A percentile compares a stretch with the other conserved stretches of the same genome.
Evolutionary conservation across 1,139 yeast genomes (phyloP).

Genomic region (Geotrichum phurueaensis): DNA sequence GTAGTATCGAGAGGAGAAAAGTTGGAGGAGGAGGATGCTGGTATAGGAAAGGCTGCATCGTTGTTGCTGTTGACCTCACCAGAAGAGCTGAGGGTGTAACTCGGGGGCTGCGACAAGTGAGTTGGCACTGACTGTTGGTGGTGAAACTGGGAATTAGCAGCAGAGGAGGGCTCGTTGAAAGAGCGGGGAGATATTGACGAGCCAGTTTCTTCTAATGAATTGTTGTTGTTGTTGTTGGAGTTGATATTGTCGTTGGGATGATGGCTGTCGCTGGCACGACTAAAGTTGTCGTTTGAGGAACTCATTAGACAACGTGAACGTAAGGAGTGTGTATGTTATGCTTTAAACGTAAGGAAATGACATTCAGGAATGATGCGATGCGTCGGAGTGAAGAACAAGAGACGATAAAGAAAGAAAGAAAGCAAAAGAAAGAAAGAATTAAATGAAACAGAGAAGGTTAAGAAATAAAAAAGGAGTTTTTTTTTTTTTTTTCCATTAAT

Average conservation of each 20-base stretch:
- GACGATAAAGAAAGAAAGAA: neutral
- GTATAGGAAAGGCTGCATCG: neutral
- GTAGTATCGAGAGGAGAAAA: conserved; percentile 21
- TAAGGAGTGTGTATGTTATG: neutral
- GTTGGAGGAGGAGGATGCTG: conserved; percentile 1
- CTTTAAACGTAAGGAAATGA: neutral
- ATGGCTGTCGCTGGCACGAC: neutral
- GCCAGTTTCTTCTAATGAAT: neutral
- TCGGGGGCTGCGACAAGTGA: neutral
- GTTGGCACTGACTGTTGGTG: neutral
- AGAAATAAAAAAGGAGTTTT: neutral
- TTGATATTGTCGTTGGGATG: neutral
- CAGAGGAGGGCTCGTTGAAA: neutral
- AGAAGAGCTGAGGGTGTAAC: conserved; percentile 4
- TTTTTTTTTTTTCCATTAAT: no score
- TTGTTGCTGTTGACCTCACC: neutral
- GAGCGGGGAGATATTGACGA: neutral
- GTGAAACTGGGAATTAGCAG: neutral
- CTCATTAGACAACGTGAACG: neutral
- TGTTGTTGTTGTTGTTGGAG: neutral
- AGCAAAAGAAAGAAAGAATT: no score
- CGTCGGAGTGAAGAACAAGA: neutral
- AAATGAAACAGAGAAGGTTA: no score
- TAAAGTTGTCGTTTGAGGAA: neutral
- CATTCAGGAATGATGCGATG: neutral